These are phyloP conservation scores for Chaetomiaceae sp. DNA, from an alignment of 2,329 filamentous ascomycete species.

Conservation along the genomic window DNA sequence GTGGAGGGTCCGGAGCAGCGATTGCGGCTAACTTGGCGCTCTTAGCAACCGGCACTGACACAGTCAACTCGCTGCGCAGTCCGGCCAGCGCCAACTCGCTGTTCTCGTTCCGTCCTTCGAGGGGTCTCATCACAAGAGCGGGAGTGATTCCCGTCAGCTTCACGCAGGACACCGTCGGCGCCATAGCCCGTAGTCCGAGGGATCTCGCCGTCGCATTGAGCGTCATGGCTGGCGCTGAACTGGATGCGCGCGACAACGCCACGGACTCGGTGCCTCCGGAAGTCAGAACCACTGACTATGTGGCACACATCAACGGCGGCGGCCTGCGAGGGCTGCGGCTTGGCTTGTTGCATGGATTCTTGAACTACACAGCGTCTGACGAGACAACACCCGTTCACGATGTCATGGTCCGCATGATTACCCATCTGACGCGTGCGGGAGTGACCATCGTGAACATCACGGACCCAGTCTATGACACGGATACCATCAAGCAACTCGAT, in stretches of 20 bases:
- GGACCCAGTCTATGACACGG: slow-evolving; percentile 45
- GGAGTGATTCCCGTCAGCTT: slow-evolving; percentile 51
- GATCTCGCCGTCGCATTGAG: slow-evolving; percentile 46
- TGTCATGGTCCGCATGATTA: slow-evolving; percentile 43
- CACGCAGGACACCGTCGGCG: slow-evolving; percentile 51
- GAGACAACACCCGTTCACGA: slow-evolving; percentile 54
- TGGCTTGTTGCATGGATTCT: slow-evolving; percentile 45
- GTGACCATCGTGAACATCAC: slow-evolving; percentile 46
- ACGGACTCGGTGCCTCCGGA: slow-evolving; percentile 42
- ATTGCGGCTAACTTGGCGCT: slow-evolving; percentile 51
- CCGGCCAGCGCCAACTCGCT: slow-evolving; percentile 56
- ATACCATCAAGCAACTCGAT: slow-evolving; percentile 44
- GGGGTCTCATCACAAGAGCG: slow-evolving; percentile 42
- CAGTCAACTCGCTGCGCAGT: slow-evolving; percentile 56
- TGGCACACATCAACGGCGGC: slow-evolving; percentile 29
- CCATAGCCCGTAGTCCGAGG: slow-evolving; percentile 44
- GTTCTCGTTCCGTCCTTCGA: slow-evolving; percentile 53
- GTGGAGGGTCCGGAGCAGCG: slow-evolving; percentile 56
- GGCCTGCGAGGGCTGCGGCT: slow-evolving; percentile 28
- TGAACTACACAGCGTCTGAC: slow-evolving; percentile 43
- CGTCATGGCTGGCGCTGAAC: slow-evolving; percentile 47
- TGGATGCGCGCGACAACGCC: slow-evolving; percentile 45
- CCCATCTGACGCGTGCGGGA: slow-evolving; percentile 40
- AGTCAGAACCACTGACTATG: slow-evolving; percentile 41
- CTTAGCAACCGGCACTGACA: slow-evolving; percentile 53